Percentiles rank a stretch among this genome's conserved stretches.
Conservation (phyloP, 805 yeast species). For the Blastobotrys robertii region DNA sequence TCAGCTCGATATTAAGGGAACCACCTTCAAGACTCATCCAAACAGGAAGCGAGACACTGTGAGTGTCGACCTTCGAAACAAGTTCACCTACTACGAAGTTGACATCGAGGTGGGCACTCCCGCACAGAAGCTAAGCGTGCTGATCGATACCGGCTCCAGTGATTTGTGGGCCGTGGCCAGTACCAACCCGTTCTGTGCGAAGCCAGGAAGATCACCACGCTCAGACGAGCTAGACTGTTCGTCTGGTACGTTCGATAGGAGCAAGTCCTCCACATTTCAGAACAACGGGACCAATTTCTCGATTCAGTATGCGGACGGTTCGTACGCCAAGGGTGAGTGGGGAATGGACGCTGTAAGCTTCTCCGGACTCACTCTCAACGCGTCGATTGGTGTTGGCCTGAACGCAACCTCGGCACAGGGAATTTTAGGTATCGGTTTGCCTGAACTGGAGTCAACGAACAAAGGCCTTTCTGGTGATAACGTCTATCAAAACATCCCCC, state of each 20-base stretch:
- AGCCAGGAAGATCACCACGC: not conserved
- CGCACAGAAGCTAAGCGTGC: slow-evolving; percentile 40
- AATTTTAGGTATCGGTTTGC: slow-evolving; percentile 28
- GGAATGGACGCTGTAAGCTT: slow-evolving; percentile 6
- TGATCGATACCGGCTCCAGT: slow-evolving; percentile 69
- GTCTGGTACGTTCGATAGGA: slow-evolving; percentile 22
- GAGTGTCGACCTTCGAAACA: slow-evolving; percentile 17
- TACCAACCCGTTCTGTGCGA: slow-evolving; percentile 35
- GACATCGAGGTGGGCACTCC: slow-evolving; percentile 44
- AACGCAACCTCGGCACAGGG: slow-evolving; percentile 44
- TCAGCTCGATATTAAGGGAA: slow-evolving; percentile 9
- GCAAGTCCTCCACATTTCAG: slow-evolving; percentile 23
- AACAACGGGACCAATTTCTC: slow-evolving; percentile 16
- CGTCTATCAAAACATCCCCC: slow-evolving; percentile 50
- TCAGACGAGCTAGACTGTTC: slow-evolving; percentile 15
- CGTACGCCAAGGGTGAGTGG: slow-evolving; percentile 40
- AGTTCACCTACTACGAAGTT: slow-evolving; percentile 22
- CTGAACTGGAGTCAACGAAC: slow-evolving; percentile 22
- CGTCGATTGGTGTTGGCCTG: slow-evolving; percentile 64
- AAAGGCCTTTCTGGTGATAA: slow-evolving; percentile 7
- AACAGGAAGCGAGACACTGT: slow-evolving; percentile 8
- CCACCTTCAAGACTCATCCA: slow-evolving; percentile 8
- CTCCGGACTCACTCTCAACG: slow-evolving; percentile 14
- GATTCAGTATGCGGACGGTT: slow-evolving; percentile 33
- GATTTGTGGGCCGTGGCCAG: slow-evolving; percentile 56